These are phyloP conservation scores for Acephala macrosclerotiorum DNA, from an alignment of 2,329 filamentous ascomycete species.

Conservation along the genomic window DNA sequence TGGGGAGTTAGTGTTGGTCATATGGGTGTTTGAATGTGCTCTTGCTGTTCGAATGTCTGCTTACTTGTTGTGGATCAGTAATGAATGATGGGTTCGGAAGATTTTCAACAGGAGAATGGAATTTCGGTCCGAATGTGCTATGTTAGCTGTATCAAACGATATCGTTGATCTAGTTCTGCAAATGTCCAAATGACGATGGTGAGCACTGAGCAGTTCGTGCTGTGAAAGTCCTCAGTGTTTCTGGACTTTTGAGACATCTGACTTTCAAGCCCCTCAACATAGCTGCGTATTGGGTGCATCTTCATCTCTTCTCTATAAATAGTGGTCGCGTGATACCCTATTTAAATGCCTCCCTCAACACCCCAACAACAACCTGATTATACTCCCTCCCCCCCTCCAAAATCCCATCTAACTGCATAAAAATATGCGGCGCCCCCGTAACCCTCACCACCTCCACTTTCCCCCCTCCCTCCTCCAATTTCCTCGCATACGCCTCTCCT, in stretches of 20 bases:
- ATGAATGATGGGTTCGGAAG: no score
- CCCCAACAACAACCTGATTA: conserved; percentile 30
- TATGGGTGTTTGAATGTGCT: not conserved
- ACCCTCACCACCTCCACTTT: conserved; percentile 27
- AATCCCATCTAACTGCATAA: conserved; percentile 36
- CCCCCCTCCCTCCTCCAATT: conserved; percentile 31
- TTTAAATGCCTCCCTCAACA: conserved; percentile 22
- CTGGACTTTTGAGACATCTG: not conserved
- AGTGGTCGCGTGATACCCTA: no score
- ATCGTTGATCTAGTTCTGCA: not conserved
- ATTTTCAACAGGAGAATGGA: no score
- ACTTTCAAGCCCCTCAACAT: no score
- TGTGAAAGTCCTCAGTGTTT: no score
- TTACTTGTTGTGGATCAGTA: no score
- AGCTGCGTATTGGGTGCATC: no score
- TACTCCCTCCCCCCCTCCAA: conserved; percentile 30
- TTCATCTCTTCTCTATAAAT: no score
- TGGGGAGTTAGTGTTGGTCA: not conserved
- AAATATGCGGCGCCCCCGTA: conserved; percentile 31
- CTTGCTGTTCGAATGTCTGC: no score
- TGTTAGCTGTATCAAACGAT: not conserved
- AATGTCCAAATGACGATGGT: no score
- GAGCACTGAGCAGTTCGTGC: no score
- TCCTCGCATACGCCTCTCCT: conserved; percentile 38
- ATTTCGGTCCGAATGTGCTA: not conserved